Percentiles rank a stretch among this genome's conserved stretches.
These are phyloP conservation scores for Ophiocordyceps camponoti-leonardi DNA, from an alignment of 2,329 filamentous ascomycete species.

Conservation along the genomic window DNA sequence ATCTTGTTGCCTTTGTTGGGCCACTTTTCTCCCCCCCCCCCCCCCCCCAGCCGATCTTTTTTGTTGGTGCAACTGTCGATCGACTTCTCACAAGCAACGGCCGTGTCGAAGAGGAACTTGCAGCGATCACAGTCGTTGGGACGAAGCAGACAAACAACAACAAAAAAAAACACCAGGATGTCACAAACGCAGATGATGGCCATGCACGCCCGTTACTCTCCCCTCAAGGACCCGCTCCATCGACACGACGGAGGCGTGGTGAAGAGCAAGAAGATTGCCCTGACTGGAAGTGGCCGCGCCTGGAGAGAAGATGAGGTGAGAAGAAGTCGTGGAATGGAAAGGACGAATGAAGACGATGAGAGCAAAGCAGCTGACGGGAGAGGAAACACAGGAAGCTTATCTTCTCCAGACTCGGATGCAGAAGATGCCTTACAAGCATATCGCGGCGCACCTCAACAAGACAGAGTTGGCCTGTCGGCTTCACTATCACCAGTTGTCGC, in stretches of 20 bases:
- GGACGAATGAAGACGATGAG: too few species aligned
- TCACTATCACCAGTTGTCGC: constrained; percentile 73
- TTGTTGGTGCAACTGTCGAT: too few species aligned
- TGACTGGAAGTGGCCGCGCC: constrained; percentile 59
- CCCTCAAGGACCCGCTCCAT: constrained; percentile 34
- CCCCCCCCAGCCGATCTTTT: too few species aligned
- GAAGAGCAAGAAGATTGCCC: constrained; percentile 50
- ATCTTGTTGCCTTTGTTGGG: neutral
- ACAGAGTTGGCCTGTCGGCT: constrained; percentile 76
- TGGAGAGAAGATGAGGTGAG: constrained; percentile 77
- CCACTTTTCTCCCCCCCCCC: neutral
- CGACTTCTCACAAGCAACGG: too few species aligned
- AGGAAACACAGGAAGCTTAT: constrained; percentile 73
- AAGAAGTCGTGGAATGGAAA: too few species aligned
- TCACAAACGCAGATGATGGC: constrained; percentile 31
- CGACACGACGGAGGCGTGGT: constrained; percentile 42
- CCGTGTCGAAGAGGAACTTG: too few species aligned
- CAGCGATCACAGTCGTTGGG: too few species aligned
- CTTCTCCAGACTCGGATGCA: constrained; percentile 69
- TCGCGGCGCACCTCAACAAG: constrained; percentile 71
- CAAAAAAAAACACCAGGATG: constrained; percentile 16
- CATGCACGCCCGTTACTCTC: constrained; percentile 26
- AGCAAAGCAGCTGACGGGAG: too few species aligned
- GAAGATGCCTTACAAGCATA: constrained; percentile 86
- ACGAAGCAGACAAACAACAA: too few species aligned